These are phyloP conservation scores for Hirsutella rhossiliensis DNA, from an alignment of 2,329 filamentous ascomycete species.

Conservation along the genomic window DNA sequence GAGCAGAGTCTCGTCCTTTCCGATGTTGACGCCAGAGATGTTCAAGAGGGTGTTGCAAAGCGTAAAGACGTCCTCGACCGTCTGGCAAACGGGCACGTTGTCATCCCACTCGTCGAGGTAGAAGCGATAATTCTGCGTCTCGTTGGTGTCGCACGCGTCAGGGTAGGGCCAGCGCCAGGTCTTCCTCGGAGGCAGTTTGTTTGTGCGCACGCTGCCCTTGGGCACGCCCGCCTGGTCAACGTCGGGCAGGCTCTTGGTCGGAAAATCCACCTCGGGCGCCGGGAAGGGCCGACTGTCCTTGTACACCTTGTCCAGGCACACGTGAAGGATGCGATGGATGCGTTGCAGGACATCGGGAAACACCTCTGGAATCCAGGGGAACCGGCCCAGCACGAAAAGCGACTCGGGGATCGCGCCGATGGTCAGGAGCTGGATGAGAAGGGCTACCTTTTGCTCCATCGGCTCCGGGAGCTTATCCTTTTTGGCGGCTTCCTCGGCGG, in stretches of 20 bases:
- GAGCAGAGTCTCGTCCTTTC: constrained; percentile 66
- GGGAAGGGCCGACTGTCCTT: constrained; percentile 29
- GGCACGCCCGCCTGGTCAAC: constrained; percentile 53
- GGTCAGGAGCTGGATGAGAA: constrained; percentile 75
- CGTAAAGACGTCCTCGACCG: constrained; percentile 79
- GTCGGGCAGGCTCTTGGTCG: constrained; percentile 33
- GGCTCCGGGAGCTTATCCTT: constrained; percentile 54
- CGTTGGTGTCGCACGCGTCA: constrained; percentile 63
- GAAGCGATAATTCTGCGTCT: constrained; percentile 73
- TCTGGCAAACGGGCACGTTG: constrained; percentile 84
- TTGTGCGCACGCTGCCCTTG: constrained; percentile 57
- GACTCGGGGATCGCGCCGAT: constrained; percentile 91
- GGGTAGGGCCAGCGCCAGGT: constrained; percentile 73
- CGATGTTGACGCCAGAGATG: constrained; percentile 78
- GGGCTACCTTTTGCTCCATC: constrained; percentile 73
- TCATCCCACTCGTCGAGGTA: constrained; percentile 98
- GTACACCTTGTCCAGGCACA: constrained; percentile 67
- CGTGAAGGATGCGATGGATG: constrained; percentile 74
- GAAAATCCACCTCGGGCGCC: constrained; percentile 18
- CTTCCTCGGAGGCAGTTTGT: constrained; percentile 48
- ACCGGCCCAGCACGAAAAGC: constrained; percentile 81
- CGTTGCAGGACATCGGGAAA: constrained; percentile 70
- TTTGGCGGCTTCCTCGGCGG: constrained; percentile 30
- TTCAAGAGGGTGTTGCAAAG: constrained; percentile 78
- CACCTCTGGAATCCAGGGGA: constrained; percentile 82